These are phyloP conservation scores for Neurospora sp. DNA, from an alignment of 495 filamentous ascomycete genomes.

Conservation along the genomic window DNA sequence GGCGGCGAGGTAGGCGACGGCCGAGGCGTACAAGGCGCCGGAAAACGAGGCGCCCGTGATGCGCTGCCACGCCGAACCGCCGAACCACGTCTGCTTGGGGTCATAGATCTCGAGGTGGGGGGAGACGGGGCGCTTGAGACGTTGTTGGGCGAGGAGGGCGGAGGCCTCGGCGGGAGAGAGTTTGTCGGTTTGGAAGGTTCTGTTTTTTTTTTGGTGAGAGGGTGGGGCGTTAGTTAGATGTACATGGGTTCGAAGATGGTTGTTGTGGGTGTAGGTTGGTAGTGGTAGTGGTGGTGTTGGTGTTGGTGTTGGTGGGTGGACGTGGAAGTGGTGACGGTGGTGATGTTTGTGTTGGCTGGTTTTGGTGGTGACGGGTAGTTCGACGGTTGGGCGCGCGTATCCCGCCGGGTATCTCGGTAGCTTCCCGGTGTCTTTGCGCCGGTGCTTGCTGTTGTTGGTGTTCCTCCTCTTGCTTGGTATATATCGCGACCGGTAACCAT, in stretches of 20 bases:
- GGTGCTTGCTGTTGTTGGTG: background rate
- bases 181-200: constrained; percentile 48
- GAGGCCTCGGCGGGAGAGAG: constrained; percentile 47
- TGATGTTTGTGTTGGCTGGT: background rate
- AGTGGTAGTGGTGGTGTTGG: background rate
- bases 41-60: constrained; percentile 67
- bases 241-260: background rate
- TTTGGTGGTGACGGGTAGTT: background rate
- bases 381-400: background rate
- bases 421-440: background rate
- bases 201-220: constrained; percentile 13
- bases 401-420: background rate
- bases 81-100: constrained; percentile 78
- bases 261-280: background rate
- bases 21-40: constrained; percentile 74
- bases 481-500: background rate
- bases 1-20: constrained; percentile 69
- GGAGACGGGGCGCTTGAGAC: constrained; percentile 70
- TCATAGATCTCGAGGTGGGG: constrained; percentile 88
- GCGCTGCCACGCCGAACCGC: constrained; percentile 58
- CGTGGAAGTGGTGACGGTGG: background rate
- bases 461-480: background rate
- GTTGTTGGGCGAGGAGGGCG: constrained; percentile 74
- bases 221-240: background rate
- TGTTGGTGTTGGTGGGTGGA: background rate